Conservation (phyloP, 257 asterid species). For the Apocynum venetum region DNA sequence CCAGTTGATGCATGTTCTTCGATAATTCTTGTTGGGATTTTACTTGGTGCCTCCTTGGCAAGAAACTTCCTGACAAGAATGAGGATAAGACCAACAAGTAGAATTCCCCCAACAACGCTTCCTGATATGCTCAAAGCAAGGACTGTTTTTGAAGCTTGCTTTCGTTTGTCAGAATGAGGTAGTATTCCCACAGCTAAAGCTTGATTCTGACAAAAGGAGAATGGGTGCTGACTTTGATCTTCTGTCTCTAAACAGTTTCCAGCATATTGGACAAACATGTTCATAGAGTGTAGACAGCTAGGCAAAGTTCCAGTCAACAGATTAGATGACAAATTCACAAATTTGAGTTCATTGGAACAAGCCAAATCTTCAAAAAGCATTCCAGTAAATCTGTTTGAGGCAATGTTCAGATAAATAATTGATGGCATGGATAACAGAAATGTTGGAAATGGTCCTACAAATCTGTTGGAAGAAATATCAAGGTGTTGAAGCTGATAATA, state of each 20-base stretch:
- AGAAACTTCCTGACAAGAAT: slow-evolving; percentile 42
- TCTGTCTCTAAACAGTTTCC: slow-evolving; percentile 57
- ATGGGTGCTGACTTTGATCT: slow-evolving; percentile 48
- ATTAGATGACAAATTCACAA: slow-evolving; percentile 68
- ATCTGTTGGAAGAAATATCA: slow-evolving; percentile 66
- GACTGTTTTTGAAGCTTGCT: slow-evolving; percentile 31
- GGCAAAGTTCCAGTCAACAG: slow-evolving; percentile 76
- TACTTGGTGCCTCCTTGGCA: slow-evolving; percentile 28
- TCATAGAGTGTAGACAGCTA: slow-evolving; percentile 40
- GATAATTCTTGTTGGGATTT: slow-evolving; percentile 31
- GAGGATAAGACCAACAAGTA: slow-evolving; percentile 35
- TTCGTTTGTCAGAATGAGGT: slow-evolving; percentile 47
- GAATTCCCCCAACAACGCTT: slow-evolving; percentile 44
- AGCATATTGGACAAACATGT: slow-evolving; percentile 35
- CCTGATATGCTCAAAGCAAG: slow-evolving; percentile 53
- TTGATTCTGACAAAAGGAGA: slow-evolving; percentile 60
- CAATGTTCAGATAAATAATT: slow-evolving; percentile 46
- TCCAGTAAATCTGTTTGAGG: slow-evolving; percentile 71
- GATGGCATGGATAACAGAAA: slow-evolving; percentile 65
- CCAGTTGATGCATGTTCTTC: slow-evolving; percentile 47
- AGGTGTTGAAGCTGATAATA: slow-evolving; percentile 52
- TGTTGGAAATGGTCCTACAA: slow-evolving; percentile 76
- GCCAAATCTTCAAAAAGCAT: slow-evolving; percentile 53
- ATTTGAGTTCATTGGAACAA: slow-evolving; percentile 47
- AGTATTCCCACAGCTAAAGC: slow-evolving; percentile 83